A percentile compares a stretch with the other conserved stretches of the same genome.
Conservation (phyloP, 2,329 filamentous ascomycete genomes). For the Orbilia quercus region DNA sequence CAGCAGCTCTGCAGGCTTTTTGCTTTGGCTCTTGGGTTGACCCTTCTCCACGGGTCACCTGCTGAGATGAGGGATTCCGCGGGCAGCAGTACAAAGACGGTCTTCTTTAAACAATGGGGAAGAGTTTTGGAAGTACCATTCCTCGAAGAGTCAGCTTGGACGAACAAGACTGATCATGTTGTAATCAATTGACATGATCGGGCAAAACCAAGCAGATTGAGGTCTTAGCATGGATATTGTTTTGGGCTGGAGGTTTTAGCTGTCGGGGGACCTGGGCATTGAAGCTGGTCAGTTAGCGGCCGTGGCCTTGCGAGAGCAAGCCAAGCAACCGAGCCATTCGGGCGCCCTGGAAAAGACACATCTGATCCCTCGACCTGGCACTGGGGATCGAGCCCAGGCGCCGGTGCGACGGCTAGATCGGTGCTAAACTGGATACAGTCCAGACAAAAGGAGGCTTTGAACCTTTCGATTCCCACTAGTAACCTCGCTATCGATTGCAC, state of each 20-base stretch:
- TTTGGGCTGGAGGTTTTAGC: slow-evolving; percentile 12
- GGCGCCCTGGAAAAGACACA: slow-evolving; percentile 39
- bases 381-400: slow-evolving; percentile 47
- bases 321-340: slow-evolving; percentile 54
- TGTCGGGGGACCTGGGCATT: slow-evolving; percentile 32
- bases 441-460: slow-evolving; percentile 50
- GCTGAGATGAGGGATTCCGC: background rate
- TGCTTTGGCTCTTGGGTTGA: too few species aligned
- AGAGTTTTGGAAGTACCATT: background rate
- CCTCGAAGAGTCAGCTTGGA: background rate
- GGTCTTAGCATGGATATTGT: slow-evolving; percentile 18
- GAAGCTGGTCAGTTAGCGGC: slow-evolving; percentile 51
- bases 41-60: slow-evolving; percentile 15
- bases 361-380: slow-evolving; percentile 42
- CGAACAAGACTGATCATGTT: slow-evolving; percentile 4
- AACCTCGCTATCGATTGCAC: slow-evolving; percentile 54
- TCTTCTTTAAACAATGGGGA: slow-evolving; percentile 2
- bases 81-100: background rate
- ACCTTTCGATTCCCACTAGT: slow-evolving; percentile 16
- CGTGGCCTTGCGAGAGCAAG: slow-evolving; percentile 33
- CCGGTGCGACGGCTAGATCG: slow-evolving; percentile 56
- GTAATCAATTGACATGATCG: slow-evolving; percentile 5
- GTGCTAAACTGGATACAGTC: slow-evolving; percentile 53
- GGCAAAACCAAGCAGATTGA: slow-evolving; percentile 4
- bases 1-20: slow-evolving; percentile 42